Conservation (phyloP, 306 rosid genomes). For the Ceratonia siliqua region DNA sequence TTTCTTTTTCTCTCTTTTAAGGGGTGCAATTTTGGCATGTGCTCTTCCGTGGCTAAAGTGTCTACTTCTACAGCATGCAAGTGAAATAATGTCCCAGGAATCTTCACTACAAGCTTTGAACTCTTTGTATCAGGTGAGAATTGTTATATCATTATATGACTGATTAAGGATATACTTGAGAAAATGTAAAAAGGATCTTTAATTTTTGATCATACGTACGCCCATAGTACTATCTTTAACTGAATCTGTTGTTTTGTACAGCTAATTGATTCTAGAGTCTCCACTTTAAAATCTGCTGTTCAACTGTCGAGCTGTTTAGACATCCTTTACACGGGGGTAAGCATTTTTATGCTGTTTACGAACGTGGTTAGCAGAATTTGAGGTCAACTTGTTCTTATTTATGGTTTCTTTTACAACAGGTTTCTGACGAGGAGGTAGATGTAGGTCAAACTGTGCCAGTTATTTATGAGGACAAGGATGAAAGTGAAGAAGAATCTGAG, state of each 20-base stretch:
- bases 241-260: constrained; percentile 30
- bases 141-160: neutral
- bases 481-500: constrained; percentile 50
- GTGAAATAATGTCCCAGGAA: constrained; percentile 65
- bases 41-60: constrained; percentile 77
- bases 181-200: neutral
- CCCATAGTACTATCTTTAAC: neutral
- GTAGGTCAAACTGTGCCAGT: constrained; percentile 40
- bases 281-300: constrained; percentile 52
- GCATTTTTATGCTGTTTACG: neutral
- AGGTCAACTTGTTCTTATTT: neutral
- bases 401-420: constrained; percentile 35
- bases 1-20: constrained; percentile 10
- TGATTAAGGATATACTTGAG: neutral
- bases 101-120: constrained; percentile 62
- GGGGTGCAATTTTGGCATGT: constrained; percentile 81
- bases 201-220: neutral
- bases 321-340: constrained; percentile 53
- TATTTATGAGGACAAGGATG: constrained; percentile 52
- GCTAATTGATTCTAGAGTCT: constrained; percentile 71
- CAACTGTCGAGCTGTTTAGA: constrained; percentile 61
- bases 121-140: constrained; percentile 75
- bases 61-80: constrained; percentile 76
- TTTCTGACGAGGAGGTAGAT: constrained; percentile 46
- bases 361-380: neutral